These are phyloP conservation scores for Suillus fuscotomentosus DNA, from an alignment of 768 basidiomycete genomes.

Conservation along the genomic window DNA sequence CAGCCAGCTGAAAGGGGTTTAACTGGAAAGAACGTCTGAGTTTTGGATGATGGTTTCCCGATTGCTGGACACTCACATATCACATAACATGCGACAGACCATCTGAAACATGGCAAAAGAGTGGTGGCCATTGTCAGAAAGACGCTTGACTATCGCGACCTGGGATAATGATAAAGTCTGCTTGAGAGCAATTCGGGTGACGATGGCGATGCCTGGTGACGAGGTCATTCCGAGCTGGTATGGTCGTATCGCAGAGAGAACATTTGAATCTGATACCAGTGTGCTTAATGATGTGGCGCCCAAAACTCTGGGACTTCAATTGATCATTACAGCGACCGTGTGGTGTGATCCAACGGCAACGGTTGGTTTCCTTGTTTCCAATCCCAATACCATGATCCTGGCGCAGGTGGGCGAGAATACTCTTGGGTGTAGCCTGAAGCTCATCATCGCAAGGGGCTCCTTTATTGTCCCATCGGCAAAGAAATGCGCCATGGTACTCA, in stretches of 20 bases:
- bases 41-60: not conserved
- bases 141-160: not conserved
- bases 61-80: not conserved
- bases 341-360: not conserved
- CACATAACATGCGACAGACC: not conserved
- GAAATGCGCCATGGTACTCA: not conserved
- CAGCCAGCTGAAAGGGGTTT: not conserved
- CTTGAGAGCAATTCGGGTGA: not conserved
- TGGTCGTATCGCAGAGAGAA: not conserved
- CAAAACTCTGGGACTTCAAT: not conserved
- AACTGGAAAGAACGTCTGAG: not conserved
- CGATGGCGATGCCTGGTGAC: not conserved
- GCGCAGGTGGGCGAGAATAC: not conserved
- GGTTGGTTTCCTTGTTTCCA: not conserved
- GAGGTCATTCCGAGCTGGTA: not conserved
- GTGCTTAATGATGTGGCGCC: not conserved
- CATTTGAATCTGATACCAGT: not conserved
- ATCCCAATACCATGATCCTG: not conserved
- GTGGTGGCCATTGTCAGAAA: not conserved
- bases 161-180: not conserved
- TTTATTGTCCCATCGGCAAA: not conserved
- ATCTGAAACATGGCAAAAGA: not conserved
- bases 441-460: not conserved
- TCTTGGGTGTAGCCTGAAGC: not conserved
- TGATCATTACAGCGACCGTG: not conserved